Base-by-base conservation (phyloP, 2,329 filamentous ascomycete genomes). In the Neofusicoccum laricinum region DNA sequence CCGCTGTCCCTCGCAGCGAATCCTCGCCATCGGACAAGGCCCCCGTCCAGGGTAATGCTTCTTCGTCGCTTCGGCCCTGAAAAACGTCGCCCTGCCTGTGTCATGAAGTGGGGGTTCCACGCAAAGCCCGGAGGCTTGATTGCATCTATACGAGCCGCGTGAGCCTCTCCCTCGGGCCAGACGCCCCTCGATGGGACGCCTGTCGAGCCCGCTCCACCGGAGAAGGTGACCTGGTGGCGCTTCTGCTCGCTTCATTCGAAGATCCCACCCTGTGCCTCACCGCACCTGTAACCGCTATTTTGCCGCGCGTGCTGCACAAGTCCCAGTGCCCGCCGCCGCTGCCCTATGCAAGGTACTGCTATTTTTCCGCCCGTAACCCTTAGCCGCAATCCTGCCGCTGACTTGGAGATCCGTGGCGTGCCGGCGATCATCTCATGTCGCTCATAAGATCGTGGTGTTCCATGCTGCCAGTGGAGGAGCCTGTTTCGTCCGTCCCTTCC, bases 391-490 rank as follows among this genome's bases (percentile, higher is more conserved):
- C 48, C 14, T 17, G 30, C 48, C 48, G 21, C 32, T 34, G 30
- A 3, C 25, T 3, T 55, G 17, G 1, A 41, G 51, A 57, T 43
- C 51, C 51, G 38, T 38, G 12, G n/a, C 19, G 8, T 57, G 53
- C 53, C 50, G 50, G 10, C 34, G 50, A 55, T 40, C 36, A 4
- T 34, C 41, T 19, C 38, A 48, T 46, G 40, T 15, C 12, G 14
- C 41, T 46, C 55, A 34, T 59, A 59, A 59, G 41, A 59, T 59
- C 25, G 21, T 59, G n/a, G 40, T 32, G 19, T 36, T 36, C 46
- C 55, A 41, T 21, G 15, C 6, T n/a, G 25, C 41, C 3, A 19
- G 25, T 46, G 11, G 2, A 21, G 41, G 15, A 46, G 25, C n/a
- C 30, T n/a, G n/a, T 43, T 57, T 14, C 36, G 51, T 15, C 12